Evolutionary conservation across 257 asterid species (phyloP), one percentile per base, ranked within the genome.

Genomic region (Echium plantagineum): DNA sequence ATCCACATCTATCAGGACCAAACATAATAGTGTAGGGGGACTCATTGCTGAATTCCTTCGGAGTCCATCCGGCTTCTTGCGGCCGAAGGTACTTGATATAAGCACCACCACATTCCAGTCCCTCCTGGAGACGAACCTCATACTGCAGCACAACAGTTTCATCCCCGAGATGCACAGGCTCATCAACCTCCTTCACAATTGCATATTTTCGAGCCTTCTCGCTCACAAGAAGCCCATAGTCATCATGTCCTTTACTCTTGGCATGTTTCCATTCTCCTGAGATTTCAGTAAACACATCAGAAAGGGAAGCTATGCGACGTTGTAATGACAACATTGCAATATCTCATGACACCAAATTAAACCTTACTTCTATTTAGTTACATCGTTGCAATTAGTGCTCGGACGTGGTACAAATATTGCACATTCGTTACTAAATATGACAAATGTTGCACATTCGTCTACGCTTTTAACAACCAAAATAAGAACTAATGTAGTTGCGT

Each of bases 101-200:
- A 64, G 98, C 98, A 66, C 97, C 98, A 60, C 98, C 98, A 68
- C 98, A 88, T 65, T 91, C 98, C 20, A 88, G 97, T 16, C 98
- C 97, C 3, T 81, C 76, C 70, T 91, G 98, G 65, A 91, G 85
- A 65, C 98, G 97, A 48, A 78, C 93, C 72, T 91, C 98, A 21
- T 69, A 91, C 48, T 91, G 98, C 57, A 91, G 97, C 38, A 88
- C 94, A 60, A 78, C 52, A 2, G 95, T 82, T 65, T 80, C 85
- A 46, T 84, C 97, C 77, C 82, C 83, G 49, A 84, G 87, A 59
- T 77, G 71, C 52, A 75, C 89, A 63, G 75, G 79, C 19, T 72
- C 66, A 22, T 84, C 95, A 31, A 91, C 83, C 66, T 71, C 87
- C 87, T 86, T 91, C 15, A 86, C 94, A 61, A 93, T 89, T n/a